These are phyloP conservation scores for Populus hybrid DNA, from an alignment of 441 rosid genomes.

Conservation along the genomic window DNA sequence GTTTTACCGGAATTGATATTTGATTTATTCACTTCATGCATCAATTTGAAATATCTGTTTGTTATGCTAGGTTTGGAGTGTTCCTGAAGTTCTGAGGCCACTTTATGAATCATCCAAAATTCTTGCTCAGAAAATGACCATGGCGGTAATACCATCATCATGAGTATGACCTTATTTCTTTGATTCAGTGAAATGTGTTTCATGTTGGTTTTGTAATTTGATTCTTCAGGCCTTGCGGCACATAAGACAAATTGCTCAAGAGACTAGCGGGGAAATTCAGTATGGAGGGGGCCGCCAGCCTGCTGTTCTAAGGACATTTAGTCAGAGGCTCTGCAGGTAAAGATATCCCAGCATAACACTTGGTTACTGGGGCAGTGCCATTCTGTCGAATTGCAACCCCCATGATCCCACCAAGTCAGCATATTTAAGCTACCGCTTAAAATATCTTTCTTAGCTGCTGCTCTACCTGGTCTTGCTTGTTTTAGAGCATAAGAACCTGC, in stretches of 20 bases:
- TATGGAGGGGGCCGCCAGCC: slow-evolving; percentile 92
- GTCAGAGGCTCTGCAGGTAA: slow-evolving; percentile 87
- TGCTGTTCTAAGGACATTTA: slow-evolving; percentile 86
- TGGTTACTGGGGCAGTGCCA: background rate
- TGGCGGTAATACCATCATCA: slow-evolving; percentile 55
- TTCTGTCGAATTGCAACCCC: background rate
- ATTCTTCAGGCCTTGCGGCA: slow-evolving; percentile 67
- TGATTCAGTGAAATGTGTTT: slow-evolving; percentile 3
- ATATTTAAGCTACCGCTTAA: background rate
- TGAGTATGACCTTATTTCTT: background rate
- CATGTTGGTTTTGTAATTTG: background rate
- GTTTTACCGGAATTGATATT: slow-evolving; percentile 1
- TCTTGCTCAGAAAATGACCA: slow-evolving; percentile 87
- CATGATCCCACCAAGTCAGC: background rate
- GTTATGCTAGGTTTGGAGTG: slow-evolving; percentile 70
- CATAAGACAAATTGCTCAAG: slow-evolving; percentile 86
- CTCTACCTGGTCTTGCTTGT: background rate
- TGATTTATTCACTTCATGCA: background rate
- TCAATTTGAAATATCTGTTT: slow-evolving; percentile 1
- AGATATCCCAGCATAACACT: slow-evolving; percentile 5
- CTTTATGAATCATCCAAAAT: slow-evolving; percentile 88
- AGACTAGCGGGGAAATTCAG: slow-evolving; percentile 89
- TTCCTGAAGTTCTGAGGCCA: slow-evolving; percentile 94
- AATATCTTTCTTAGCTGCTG: background rate
- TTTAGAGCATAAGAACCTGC: background rate